These are phyloP conservation scores for Trichoderma arundinaceum DNA, from an alignment of 2,329 filamentous ascomycete species.

Conservation along the genomic window DNA sequence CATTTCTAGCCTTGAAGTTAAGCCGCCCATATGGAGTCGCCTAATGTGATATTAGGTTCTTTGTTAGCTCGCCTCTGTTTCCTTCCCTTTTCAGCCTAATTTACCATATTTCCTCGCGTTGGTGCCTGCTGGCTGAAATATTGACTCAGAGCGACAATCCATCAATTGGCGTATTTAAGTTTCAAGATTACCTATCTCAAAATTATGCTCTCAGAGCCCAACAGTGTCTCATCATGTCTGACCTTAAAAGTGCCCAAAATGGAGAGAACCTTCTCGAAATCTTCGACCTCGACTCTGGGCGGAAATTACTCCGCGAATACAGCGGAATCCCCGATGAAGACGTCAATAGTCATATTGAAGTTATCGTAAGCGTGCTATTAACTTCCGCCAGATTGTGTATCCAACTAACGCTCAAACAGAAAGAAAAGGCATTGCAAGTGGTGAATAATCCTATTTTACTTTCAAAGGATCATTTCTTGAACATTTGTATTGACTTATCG, in stretches of 20 bases:
- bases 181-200: not conserved
- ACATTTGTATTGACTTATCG: not conserved
- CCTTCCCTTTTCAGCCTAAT: not conserved
- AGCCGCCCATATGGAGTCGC: too few relatives aligned
- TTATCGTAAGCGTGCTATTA: not conserved
- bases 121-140: slow-evolving; percentile 8
- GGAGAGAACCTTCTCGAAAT: not conserved
- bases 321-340: slow-evolving; percentile 1
- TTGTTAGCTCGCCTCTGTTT: not conserved
- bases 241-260: not conserved
- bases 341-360: not conserved
- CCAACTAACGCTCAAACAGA: not conserved
- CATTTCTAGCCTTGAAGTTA: too few relatives aligned
- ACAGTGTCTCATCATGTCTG: not conserved
- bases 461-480: not conserved
- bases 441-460: not conserved
- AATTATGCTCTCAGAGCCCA: not conserved
- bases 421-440: not conserved
- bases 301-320: not conserved
- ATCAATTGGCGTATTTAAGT: not conserved
- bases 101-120: not conserved
- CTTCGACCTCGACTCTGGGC: slow-evolving; percentile 3
- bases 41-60: too few relatives aligned
- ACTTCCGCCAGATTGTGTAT: not conserved
- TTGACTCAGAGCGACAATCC: not conserved